phyloP scores from a whole-genome alignment of 768 basidiomycete genomes.

The Chalciporus piperatus region DNA sequence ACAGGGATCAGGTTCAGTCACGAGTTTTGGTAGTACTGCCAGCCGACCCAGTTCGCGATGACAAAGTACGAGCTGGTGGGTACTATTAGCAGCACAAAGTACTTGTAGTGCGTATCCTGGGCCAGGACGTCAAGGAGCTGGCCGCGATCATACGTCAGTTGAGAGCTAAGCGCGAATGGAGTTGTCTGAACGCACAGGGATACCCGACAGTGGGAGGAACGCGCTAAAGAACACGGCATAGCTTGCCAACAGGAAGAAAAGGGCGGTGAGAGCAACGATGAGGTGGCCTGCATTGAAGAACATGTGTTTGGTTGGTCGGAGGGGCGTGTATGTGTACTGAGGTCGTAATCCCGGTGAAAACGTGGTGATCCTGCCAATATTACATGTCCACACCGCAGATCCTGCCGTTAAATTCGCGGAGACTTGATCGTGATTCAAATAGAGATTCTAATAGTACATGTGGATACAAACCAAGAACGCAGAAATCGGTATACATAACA shows the following conservation, averaged over 20 bases:
- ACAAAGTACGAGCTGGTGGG: constrained; percentile 86
- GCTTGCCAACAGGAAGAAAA: constrained; percentile 56
- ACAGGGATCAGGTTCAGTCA: background rate
- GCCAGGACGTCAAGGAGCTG: constrained; percentile 67
- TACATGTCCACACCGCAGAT: constrained; percentile 7
- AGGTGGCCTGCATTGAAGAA: constrained; percentile 42
- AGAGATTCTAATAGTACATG: constrained; percentile 29
- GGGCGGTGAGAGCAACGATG: constrained; percentile 42
- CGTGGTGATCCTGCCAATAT: constrained; percentile 10
- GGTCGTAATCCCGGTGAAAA: constrained; percentile 29
- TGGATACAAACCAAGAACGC: constrained; percentile 10
- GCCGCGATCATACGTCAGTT: constrained; percentile 21
- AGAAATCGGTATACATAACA: constrained; percentile 13
- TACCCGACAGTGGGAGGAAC: constrained; percentile 52
- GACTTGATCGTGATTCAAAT: constrained; percentile 16
- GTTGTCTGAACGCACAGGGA: constrained; percentile 42
- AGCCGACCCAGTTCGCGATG: constrained; percentile 98
- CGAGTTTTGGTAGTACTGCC: constrained; percentile 95
- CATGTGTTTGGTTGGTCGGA: constrained; percentile 23
- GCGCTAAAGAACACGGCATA: constrained; percentile 67
- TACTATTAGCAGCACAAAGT: constrained; percentile 73
- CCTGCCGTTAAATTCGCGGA: constrained; percentile 10
- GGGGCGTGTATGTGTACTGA: constrained; percentile 13
- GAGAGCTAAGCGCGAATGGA: background rate
- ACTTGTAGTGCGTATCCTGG: constrained; percentile 86